Percentiles rank a stretch among this genome's conserved stretches.
Conservation (phyloP, 73 alveolate genomes). For the Symbiodinium natans region DNA sequence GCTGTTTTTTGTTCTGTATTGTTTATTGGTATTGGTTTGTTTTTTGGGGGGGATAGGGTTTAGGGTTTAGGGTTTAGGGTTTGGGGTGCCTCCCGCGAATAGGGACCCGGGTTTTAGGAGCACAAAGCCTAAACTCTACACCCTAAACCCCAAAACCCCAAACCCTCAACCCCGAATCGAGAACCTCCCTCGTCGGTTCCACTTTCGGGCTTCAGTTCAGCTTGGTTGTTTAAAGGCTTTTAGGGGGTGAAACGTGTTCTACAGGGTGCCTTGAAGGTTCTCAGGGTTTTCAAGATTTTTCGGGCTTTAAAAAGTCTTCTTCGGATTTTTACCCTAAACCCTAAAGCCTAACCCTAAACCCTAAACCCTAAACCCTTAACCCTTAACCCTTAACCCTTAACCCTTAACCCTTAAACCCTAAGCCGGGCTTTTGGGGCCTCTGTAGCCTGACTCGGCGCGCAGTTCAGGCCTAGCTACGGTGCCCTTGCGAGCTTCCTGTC, state of each 20-base stretch:
- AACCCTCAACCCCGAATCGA: not conserved
- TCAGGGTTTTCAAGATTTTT: too few relatives aligned
- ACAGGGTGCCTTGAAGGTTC: too few relatives aligned
- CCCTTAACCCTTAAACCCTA: not conserved
- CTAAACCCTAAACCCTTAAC: not conserved
- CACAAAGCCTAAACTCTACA: not conserved
- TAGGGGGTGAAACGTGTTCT: too few relatives aligned
- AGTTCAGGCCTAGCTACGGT: constrained; percentile 74
- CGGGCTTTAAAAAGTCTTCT: too few relatives aligned
- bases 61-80: too few relatives aligned
- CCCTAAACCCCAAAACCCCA: not conserved
- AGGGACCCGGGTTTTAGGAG: not conserved
- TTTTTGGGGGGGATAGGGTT: too few relatives aligned
- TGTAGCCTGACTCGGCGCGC: too few relatives aligned
- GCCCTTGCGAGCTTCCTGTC: constrained; percentile 86
- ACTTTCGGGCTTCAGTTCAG: too few relatives aligned
- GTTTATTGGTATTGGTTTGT: too few relatives aligned
- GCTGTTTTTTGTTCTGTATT: not conserved
- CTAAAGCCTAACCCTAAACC: not conserved
- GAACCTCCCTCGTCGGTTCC: too few relatives aligned
- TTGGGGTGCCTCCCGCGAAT: too few relatives aligned
- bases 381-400: not conserved
- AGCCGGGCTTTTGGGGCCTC: not conserved
- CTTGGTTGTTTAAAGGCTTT: too few relatives aligned
- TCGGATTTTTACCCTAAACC: not conserved